Evolutionary conservation across 2,329 filamentous ascomycete genomes (phyloP).

Genomic region (Ophiostoma montium): DNA sequence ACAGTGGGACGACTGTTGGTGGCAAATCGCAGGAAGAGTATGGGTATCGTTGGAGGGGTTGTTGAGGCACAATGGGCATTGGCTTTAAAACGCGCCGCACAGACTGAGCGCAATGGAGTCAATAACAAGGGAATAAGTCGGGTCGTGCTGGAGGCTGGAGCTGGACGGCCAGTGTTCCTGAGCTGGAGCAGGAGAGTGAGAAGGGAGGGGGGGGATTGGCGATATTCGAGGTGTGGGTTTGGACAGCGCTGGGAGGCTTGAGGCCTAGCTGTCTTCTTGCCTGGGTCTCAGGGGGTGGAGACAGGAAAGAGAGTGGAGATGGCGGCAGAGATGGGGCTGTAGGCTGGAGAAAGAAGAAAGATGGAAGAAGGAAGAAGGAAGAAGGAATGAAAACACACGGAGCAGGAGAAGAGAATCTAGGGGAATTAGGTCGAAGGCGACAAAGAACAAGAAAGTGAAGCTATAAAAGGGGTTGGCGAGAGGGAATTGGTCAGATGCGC

Average conservation of each 20-base stretch:
- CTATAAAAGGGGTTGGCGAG: no score
- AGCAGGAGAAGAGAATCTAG: neutral
- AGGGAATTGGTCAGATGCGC: no score
- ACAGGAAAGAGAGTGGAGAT: neutral
- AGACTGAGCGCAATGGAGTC: neutral
- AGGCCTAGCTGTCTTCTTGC: slow-evolving; percentile 1
- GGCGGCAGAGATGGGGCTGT: neutral
- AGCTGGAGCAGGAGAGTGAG: neutral
- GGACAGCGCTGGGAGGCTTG: neutral
- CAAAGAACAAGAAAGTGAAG: neutral
- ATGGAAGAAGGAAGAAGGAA: neutral
- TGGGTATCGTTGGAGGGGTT: neutral
- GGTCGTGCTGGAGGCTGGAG: no score
- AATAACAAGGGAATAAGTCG: neutral
- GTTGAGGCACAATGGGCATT: neutral
- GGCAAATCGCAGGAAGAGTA: neutral
- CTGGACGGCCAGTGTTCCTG: neutral
- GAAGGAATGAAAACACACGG: no score
- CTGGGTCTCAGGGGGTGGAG: slow-evolving; percentile 1
- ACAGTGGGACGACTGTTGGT: neutral
- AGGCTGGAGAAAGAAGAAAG: neutral
- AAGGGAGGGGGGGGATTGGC: neutral
- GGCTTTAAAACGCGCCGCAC: neutral
- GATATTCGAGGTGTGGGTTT: neutral
- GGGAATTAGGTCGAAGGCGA: neutral